Evolutionary conservation across 2,329 filamentous ascomycete genomes (phyloP).

Genomic region (Penicillium sp.): DNA sequence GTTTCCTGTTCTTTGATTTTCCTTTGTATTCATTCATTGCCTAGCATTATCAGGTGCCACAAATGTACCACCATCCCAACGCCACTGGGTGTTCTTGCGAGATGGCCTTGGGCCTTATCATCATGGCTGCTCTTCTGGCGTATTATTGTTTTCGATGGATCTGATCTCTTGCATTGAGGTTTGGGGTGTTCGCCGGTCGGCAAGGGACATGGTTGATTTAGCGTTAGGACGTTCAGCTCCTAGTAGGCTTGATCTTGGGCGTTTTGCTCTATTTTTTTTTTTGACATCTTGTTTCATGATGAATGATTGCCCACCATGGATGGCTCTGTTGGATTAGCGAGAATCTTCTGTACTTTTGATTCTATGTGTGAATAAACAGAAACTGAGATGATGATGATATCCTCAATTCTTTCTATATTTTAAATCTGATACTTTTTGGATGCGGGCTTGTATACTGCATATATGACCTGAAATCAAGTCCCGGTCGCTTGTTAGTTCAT

Average conservation of each 20-base stretch:
- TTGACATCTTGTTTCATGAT: constrained; percentile 16
- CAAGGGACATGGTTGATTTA: neutral
- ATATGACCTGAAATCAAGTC: neutral
- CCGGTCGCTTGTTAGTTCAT: too few relatives aligned
- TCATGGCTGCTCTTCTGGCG: neutral
- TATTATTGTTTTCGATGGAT: constrained; percentile 1
- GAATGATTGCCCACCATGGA: constrained; percentile 15
- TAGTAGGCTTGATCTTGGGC: constrained; percentile 6
- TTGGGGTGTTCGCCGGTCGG: neutral
- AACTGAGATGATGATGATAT: constrained; percentile 13
- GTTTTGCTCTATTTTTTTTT: constrained; percentile 9
- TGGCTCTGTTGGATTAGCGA: constrained; percentile 17
- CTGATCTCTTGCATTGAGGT: neutral
- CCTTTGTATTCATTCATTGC: constrained; percentile 21
- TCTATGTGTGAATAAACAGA: constrained; percentile 15
- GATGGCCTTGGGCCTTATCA: neutral
- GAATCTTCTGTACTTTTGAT: constrained; percentile 18
- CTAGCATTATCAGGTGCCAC: constrained; percentile 21
- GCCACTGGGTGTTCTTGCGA: constrained; percentile 1
- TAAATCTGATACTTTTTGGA: too few relatives aligned
- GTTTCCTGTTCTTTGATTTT: constrained; percentile 13
- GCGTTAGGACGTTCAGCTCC: constrained; percentile 5
- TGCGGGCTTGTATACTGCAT: too few relatives aligned
- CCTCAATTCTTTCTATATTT: neutral
- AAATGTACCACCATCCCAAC: constrained; percentile 21